A percentile compares a stretch with the other conserved stretches of the same genome.
phyloP scores from a whole-genome alignment of 2,329 filamentous ascomycete genomes.

The Alternaria sp. region DNA sequence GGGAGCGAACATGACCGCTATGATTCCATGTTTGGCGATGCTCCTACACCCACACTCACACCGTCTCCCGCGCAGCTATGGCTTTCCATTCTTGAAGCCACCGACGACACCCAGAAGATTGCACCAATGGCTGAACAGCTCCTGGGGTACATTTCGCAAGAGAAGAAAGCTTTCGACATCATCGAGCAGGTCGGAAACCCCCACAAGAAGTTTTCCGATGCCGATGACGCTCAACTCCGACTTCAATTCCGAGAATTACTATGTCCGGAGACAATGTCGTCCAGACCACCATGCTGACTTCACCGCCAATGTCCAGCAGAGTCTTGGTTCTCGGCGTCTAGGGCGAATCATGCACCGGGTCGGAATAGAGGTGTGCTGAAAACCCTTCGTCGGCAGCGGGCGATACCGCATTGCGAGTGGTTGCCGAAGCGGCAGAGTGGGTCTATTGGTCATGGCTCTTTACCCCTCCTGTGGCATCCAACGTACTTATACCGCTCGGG shows the following conservation, averaged over 20 bases:
- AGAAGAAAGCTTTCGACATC: conserved; percentile 17
- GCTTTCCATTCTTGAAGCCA: conserved; percentile 22
- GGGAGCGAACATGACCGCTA: not conserved
- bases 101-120: conserved; percentile 14
- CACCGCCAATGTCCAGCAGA: conserved; percentile 13
- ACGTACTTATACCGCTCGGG: conserved; percentile 9
- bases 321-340: conserved; percentile 14
- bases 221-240: conserved; percentile 24
- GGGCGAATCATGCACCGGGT: conserved; percentile 19
- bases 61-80: conserved; percentile 14
- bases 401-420: conserved; percentile 25
- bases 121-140: conserved; percentile 15
- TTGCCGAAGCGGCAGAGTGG: conserved; percentile 18
- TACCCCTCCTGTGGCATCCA: conserved; percentile 3
- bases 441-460: conserved; percentile 8
- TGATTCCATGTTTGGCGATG: conserved; percentile 14
- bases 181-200: conserved; percentile 26
- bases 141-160: conserved; percentile 14
- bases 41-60: not conserved
- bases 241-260: conserved; percentile 13
- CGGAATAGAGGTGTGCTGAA: conserved; percentile 1
- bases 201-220: conserved; percentile 8
- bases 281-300: not conserved
- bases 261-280: conserved; percentile 10
- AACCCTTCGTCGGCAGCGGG: conserved; percentile 23